Base-by-base conservation (phyloP, 805 yeast species). In the Wickerhamiella kazuoi region DNA sequence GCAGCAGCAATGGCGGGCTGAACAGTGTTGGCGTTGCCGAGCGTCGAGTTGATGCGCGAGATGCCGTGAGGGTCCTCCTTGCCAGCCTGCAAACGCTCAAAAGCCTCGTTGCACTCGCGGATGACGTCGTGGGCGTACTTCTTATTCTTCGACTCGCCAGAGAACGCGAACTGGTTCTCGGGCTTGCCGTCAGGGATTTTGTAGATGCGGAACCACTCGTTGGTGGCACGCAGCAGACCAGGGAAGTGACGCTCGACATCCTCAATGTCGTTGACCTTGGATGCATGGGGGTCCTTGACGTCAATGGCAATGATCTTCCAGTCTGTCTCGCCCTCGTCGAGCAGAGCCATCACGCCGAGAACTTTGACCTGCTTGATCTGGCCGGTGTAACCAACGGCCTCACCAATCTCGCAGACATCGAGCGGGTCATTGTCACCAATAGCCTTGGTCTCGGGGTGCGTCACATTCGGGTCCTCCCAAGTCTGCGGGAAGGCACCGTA, bases 401-500 rank as follows among this genome's bases (percentile, higher is more conserved):
- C 64, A 17, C 94, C 93, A 43, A 87, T 82, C 53, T 87, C 98
- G 54, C 94, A 76, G 35, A 86, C 86, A 54, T 87, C 98, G 45
- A 87, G 63, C 3, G 98, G 98, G 60, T 87, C 98, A 54, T 83
- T 81, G 62, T 87, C 98, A 44, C 98, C 98, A 44, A 61, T 60
- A 28, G 67, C 69, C 53, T 62, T 67, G 43, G 71, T 63, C 43
- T 57, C 67, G 23, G 60, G 55, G 50, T 61, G 65, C 40, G 47
- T 52, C 38, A 63, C 64, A 42, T 76, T 71, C n/a, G 93, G 93
- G 55, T 90, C 93, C 61, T 87, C 98, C 97, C 97, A 87, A 3
- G 97, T 87, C 63, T 87, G 96, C 49, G 97, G 97, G 73, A 87
- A 79, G 37, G 96, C 96, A 61, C 97, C 98, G 61, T 87, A 87